Base-by-base conservation (phyloP, 441 rosid species). In the Codiaeum variegatum region DNA sequence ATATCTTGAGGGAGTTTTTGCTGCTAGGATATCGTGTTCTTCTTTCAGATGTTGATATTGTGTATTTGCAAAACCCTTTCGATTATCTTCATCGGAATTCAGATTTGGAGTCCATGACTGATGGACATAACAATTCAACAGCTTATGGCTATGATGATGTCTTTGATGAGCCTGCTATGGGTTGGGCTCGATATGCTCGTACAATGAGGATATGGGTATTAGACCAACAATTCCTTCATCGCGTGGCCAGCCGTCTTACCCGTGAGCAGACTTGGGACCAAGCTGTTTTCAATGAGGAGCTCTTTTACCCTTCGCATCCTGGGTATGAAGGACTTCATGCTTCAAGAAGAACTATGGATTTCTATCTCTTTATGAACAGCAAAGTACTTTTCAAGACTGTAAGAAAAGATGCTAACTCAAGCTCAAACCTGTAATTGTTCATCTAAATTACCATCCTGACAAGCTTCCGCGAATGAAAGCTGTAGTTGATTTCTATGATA, bases 181-280 rank as follows among this genome's bases (percentile, higher is more conserved):
- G 98, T 49, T 92, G 98, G 98, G 98, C 98, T 79, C 91, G 96
- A 55, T 94, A 89, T 84, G 98, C 97, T 76, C 98, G 92, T 79
- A 90, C 98, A 2, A 92, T 92, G 94, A 86, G 97, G 81, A 91
- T 94, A 77, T 94, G 99, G 99, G 97, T 94, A 79, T 94, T 10
- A 84, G 99, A 74, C 97, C 99, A 40, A 95, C 98, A 3, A 71
- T 91, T 64, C 91, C 99, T 76, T 82, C 97, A 0, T 78, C 95
- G 98, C 8, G 99, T 95, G 55, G 93, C 98, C 38, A 87, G 73
- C 71, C 88, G 95, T 71, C 73, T 93, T 44, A 74, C 97, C 69
- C 77, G 69, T 32, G 76, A 86, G 81, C 73, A 90, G 10, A 55
- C 87, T 15, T 95, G 99, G 99, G 99, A 95, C 71, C 99, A 93